Evolutionary conservation across 2,329 filamentous ascomycete species (phyloP).

Genomic region (Xylogone sp.): DNA sequence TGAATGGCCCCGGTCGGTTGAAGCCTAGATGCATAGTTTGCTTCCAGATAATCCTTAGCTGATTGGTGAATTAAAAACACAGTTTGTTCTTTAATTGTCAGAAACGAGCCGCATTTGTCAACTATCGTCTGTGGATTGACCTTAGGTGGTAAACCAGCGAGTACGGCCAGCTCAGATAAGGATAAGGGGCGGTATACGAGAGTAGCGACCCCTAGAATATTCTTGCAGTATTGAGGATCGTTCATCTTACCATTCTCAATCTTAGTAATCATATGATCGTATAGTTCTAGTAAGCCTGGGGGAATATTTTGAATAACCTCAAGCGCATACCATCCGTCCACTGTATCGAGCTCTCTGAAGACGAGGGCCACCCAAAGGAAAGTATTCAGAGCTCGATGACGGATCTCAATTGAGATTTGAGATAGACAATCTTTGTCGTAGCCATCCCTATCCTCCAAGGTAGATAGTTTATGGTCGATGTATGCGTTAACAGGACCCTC

Average conservation of each 20-base stretch:
- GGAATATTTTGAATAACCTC: constrained; percentile 17
- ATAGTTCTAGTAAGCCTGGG: constrained; percentile 20
- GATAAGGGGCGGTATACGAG: constrained; percentile 18
- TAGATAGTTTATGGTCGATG: constrained; percentile 19
- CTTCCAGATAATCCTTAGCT: constrained; percentile 28
- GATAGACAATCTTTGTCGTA: constrained; percentile 16
- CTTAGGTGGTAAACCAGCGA: constrained; percentile 11
- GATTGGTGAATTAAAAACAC: constrained; percentile 29
- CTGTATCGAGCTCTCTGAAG: constrained; percentile 25
- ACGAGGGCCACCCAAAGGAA: constrained; percentile 37
- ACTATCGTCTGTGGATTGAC: constrained; percentile 15
- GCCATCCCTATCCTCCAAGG: constrained; percentile 13
- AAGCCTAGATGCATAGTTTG: constrained; percentile 7
- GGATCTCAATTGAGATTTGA: constrained; percentile 17
- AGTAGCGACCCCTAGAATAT: constrained; percentile 11
- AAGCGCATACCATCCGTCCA: constrained; percentile 12
- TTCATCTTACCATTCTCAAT: constrained; percentile 11
- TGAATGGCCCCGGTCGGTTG: constrained; percentile 1
- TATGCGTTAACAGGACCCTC: constrained; percentile 14
- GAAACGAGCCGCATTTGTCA: constrained; percentile 30
- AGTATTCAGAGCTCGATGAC: constrained; percentile 28
- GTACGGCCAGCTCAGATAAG: constrained; percentile 14
- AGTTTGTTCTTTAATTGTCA: constrained; percentile 19
- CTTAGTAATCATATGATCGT: constrained; percentile 21
- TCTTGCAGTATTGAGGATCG: constrained; percentile 13